Evolutionary conservation across 352 stramenopile genomes (phyloP), one percentile per base, ranked within the genome.

Genomic region (Phytopythium mirpurense): DNA sequence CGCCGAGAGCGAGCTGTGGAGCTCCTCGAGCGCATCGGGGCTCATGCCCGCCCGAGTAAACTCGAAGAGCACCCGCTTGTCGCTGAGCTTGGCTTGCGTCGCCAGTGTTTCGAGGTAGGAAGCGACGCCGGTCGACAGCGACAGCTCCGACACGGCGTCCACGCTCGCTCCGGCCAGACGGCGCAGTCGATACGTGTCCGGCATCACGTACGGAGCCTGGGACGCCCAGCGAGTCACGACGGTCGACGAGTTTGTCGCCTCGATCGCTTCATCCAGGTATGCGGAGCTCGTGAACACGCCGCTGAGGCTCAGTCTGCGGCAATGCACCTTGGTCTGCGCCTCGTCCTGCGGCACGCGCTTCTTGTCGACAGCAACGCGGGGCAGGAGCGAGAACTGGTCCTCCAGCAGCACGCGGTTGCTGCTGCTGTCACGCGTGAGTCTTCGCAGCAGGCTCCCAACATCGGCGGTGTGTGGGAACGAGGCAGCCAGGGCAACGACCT

Each of bases 1-100:
- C 7, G 29, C 52, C 10, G 65, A 60, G n/a, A 93, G 56, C 18
- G 66, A 45, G 9, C 72, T 70, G 36, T 75, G 60, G 15, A 91
- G 52, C 37, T 93, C 80, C 44, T 85, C 68, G 0, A 78, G 48
- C 1, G 76, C 83, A 44, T 93, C 83, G 1, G 71, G 58, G 57
- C 70, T 86, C 83, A 93, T 90, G 5, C 83, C 83, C 8, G 72
- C 65, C 46, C 78, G 67, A 14, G 71, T 84, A 46, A 86, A 93
- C 57, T 93, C 80, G 58, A 84, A 87, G 31, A 88, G 52, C 7
- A 88, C 74, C 29, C 83, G 77, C 23, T 72, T 76, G 58, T 91
- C 75, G 19, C 49, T 76, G 32, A 51, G 63, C 34, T 63, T 54
- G 9, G 70, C 65, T 23, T 59, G 64, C 29, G 64, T 62, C 29